Evolutionary conservation across 75 land plant genomes (phyloP), one percentile per base, ranked within the genome.

Genomic region (Selaginella tamariscina): DNA sequence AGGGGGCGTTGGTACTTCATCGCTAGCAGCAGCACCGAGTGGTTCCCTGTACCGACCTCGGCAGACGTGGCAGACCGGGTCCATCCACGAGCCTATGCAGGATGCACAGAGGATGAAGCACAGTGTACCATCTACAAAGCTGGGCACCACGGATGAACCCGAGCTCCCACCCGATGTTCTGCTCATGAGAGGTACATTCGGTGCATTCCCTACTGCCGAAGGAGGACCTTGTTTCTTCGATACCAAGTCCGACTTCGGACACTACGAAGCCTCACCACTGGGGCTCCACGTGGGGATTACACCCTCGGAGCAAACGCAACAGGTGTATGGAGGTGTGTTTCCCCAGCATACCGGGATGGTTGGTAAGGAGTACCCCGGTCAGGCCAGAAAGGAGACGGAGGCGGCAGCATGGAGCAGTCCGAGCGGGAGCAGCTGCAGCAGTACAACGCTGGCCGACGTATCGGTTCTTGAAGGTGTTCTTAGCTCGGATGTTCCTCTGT

Each of bases 401-500:
- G 5, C 49, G 5, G 49, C 11, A 5, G 49, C 74, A 0, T 73
- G 74, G 74, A 73, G 74, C 26, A 66, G 70, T 24, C 59, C 70
- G 13, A 67, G 74, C 74, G 65, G 74, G 56, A 33, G 74, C 59
- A 73, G 72, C 72, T 64, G 71, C 20, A 67, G 56, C 26, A 67
- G 74, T 28, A 32, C 39, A 11, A 67, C 68, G 26, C 44, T 28
- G 5, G 29, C 55, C 24, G 73, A 65, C 29, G 68, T 27, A 23
- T 33, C 68, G 11, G 73, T 65, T 22, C 70, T 73, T 32, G 74
- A 73, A 27, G 49, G 67, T 32, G 74, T 73, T 26, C 70, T 73
- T 13, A 67, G 68, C 68, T 73, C 74, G 8, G 74, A 73, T 56
- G 74, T 73, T 31, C 67, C 55, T 56, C 71, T 73, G 15, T 73